Conservation (phyloP, 495 filamentous ascomycete genomes). For the Arthonia radiata region DNA sequence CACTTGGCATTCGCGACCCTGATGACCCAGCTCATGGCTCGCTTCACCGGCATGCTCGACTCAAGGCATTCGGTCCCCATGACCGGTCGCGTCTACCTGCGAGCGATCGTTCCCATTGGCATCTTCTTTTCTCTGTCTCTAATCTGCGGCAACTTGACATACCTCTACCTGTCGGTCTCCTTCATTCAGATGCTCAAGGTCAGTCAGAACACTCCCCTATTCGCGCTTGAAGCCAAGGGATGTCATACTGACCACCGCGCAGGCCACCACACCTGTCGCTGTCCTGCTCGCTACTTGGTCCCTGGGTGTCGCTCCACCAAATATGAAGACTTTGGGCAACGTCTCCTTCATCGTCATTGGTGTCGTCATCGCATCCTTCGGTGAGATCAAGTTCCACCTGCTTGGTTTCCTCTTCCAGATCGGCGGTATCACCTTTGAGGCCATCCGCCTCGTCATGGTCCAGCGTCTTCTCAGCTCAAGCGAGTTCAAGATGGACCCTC, state of each 20-base stretch:
- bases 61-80: constrained; percentile 79
- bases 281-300: constrained; percentile 68
- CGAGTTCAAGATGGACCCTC: constrained; percentile 93
- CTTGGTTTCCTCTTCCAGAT: constrained; percentile 72
- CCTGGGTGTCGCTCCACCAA: constrained; percentile 51
- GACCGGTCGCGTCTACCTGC: constrained; percentile 73
- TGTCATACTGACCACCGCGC: background rate
- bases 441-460: constrained; percentile 76
- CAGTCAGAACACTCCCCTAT: constrained; percentile 8
- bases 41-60: constrained; percentile 63
- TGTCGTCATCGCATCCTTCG: constrained; percentile 72
- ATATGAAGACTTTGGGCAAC: constrained; percentile 58
- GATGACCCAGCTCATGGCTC: constrained; percentile 75
- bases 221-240: background rate
- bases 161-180: constrained; percentile 73
- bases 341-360: constrained; percentile 74
- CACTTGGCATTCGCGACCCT: constrained; percentile 72
- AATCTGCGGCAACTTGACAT: constrained; percentile 86
- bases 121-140: constrained; percentile 80
- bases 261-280: constrained; percentile 80
- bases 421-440: constrained; percentile 68
- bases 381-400: constrained; percentile 78
- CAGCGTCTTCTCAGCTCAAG: constrained; percentile 66
- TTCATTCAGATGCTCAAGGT: constrained; percentile 99
- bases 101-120: constrained; percentile 80